Evolutionary conservation across 1,284 basidiomycete genomes (phyloP), one percentile per base, ranked within the genome.

Genomic region (Vanrija pseudolonga): DNA sequence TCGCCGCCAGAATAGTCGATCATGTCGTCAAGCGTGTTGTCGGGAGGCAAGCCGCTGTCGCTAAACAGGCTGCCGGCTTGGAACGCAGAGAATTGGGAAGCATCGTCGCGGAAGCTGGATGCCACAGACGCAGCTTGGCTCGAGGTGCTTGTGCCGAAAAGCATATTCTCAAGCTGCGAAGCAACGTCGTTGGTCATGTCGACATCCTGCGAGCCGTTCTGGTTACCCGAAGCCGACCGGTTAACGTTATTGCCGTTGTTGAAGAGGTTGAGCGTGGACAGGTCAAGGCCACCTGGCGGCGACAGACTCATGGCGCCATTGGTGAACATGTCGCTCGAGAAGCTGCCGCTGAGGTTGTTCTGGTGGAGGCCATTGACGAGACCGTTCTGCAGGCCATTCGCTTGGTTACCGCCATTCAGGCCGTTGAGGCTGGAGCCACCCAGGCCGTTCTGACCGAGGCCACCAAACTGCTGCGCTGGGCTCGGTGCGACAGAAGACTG

Each of bases 1-100:
- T 69, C 64, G 11, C 63, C 71, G 23, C 70, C 71, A 11, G 72
- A 66, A 53, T 67, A 72, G 51, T 73, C 67, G 39, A 71, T 64
- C 57, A 71, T 69, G 39, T 64, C 62, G 50, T 72, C 68, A 53
- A 71, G 63, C 11, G 45, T 36, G 50, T 58, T 62, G 22, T 63
- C 61, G 3, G 71, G 70, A 12, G 65, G 62, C 14, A 70, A 47
- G 8, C 67, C 69, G 47, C 65, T 68, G 19, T 72, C 60, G 47
- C 68, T 71, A 58, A 63, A 74, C 23, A 71, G 50, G 18, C 56
- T 61, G 22, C 53, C 51, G 18, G 47, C 48, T 15, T 53, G 47
- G 51, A 64, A 65, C 22, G 53, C 62, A 15, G 70, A 72, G 55
- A 66, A 71, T 17, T 59, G 61, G 0, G 69, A 71, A 23, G 60